Percentiles rank a stretch among this genome's conserved stretches.
Evolutionary conservation across 1,139 yeast species (phyloP).

Genomic region (Pichia sp.): DNA sequence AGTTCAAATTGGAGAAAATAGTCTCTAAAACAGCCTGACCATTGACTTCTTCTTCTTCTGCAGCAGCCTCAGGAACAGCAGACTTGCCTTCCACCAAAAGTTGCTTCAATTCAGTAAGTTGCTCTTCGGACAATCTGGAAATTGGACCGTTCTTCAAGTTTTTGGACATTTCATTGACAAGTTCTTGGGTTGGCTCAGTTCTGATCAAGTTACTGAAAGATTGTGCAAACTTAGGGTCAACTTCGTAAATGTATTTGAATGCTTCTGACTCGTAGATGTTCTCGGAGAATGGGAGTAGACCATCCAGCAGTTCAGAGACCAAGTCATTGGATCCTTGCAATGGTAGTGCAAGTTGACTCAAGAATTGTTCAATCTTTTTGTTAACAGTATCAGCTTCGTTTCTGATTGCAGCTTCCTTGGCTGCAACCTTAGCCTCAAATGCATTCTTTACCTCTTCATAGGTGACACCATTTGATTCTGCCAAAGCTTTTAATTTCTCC

Average conservation of each 20-base stretch:
- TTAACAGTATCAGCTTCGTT: constrained; percentile 10
- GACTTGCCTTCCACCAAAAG: constrained; percentile 2
- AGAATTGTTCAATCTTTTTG: constrained; percentile 13
- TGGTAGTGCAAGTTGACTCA: constrained; percentile 14
- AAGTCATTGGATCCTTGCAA: constrained; percentile 5
- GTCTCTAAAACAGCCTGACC: constrained; percentile 19
- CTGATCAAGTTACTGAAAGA: constrained; percentile 13
- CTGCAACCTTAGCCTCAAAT: constrained; percentile 18
- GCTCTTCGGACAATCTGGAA: constrained; percentile 11
- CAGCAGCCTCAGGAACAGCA: background rate
- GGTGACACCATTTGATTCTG: constrained; percentile 16
- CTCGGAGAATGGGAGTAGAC: constrained; percentile 12
- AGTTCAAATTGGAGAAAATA: constrained; percentile 21
- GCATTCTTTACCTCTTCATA: constrained; percentile 16
- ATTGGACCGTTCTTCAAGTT: constrained; percentile 15
- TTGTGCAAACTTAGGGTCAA: constrained; percentile 19
- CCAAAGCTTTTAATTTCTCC: constrained; percentile 19
- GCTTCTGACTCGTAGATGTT: constrained; percentile 17
- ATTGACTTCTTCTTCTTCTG: constrained; percentile 5
- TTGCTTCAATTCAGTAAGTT: constrained; percentile 8
- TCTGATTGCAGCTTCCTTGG: constrained; percentile 5
- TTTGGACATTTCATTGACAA: constrained; percentile 9
- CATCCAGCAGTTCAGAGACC: constrained; percentile 15
- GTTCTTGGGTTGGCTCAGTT: constrained; percentile 11
- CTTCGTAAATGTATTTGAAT: constrained; percentile 12